A percentile compares a stretch with the other conserved stretches of the same genome.
Conservation (phyloP, 2,329 filamentous ascomycete genomes). For the Trichoderma citrinoviride region DNA sequence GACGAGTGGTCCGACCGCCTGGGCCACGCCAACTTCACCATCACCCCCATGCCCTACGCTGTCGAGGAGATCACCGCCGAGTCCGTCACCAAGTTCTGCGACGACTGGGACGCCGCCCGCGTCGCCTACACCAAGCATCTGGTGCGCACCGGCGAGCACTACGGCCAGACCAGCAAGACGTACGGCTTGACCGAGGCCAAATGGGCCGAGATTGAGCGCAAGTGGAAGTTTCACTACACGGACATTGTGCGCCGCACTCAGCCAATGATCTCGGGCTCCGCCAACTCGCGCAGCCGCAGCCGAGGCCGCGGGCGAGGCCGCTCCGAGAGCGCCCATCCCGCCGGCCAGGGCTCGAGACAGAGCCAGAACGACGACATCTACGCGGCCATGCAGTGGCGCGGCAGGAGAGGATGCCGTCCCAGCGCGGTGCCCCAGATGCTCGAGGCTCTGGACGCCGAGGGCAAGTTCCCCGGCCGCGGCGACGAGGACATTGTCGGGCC, state of each 20-base stretch:
- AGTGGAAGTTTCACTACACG: constrained; percentile 71
- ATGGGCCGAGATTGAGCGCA: constrained; percentile 75
- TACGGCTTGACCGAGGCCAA: constrained; percentile 84
- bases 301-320: constrained; percentile 37
- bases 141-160: constrained; percentile 84
- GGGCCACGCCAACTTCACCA: constrained; percentile 91
- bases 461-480: constrained; percentile 84
- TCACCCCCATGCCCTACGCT: constrained; percentile 75
- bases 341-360: constrained; percentile 32
- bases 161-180: constrained; percentile 84
- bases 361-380: constrained; percentile 40
- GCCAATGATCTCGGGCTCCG: constrained; percentile 29
- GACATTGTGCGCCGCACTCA: constrained; percentile 55
- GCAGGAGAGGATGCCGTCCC: constrained; percentile 55
- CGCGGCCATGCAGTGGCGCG: constrained; percentile 43
- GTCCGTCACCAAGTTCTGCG: constrained; percentile 60
- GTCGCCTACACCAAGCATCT: constrained; percentile 88
- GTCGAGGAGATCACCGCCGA: constrained; percentile 61
- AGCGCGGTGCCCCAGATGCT: constrained; percentile 67
- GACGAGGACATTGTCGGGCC: constrained; percentile 93
- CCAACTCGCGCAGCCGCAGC: constrained; percentile 40
- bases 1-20: constrained; percentile 83
- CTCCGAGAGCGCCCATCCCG: constrained; percentile 44
- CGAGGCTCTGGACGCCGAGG: constrained; percentile 65
- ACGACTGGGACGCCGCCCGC: constrained; percentile 79